Conservation (phyloP, 2,329 filamentous ascomycete species). For the Sphaerulina musiva region DNA sequence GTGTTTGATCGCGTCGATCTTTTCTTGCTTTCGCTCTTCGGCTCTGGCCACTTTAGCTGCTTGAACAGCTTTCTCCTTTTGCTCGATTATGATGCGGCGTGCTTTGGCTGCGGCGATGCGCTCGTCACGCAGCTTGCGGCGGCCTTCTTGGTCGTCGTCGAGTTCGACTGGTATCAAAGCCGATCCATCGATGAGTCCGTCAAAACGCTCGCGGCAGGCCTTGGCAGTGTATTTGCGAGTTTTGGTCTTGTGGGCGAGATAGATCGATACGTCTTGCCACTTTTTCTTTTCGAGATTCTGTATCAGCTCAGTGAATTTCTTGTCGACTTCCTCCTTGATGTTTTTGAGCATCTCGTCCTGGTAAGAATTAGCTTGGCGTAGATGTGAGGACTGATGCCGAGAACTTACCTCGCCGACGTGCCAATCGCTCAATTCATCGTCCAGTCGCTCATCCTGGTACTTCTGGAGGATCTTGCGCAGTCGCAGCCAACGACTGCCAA, state of each 20-base stretch:
- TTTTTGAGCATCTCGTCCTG: constrained; percentile 43
- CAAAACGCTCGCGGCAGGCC: constrained; percentile 42
- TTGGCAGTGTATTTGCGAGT: constrained; percentile 41
- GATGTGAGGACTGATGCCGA: constrained; percentile 2
- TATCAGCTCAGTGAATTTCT: constrained; percentile 38
- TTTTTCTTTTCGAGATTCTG: constrained; percentile 39
- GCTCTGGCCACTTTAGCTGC: constrained; percentile 18
- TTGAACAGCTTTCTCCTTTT: constrained; percentile 12
- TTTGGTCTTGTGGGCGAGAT: constrained; percentile 36
- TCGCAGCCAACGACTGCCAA: constrained; percentile 44
- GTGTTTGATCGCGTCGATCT: constrained; percentile 11
- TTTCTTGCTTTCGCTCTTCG: constrained; percentile 16
- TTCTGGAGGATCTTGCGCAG: constrained; percentile 40
- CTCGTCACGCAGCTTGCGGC: constrained; percentile 31
- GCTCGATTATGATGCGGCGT: constrained; percentile 20
- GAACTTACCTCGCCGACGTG: constrained; percentile 42
- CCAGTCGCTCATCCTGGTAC: constrained; percentile 41
- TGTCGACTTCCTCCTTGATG: constrained; percentile 38
- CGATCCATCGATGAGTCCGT: constrained; percentile 38
- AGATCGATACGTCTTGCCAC: constrained; percentile 35
- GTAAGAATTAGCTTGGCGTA: neutral
- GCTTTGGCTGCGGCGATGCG: constrained; percentile 27
- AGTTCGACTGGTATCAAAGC: constrained; percentile 42
- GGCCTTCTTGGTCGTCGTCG: constrained; percentile 37
- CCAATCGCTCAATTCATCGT: constrained; percentile 46